Evolutionary conservation across 805 yeast genomes (phyloP).

Genomic region (Wickerhamiella musiphila): DNA sequence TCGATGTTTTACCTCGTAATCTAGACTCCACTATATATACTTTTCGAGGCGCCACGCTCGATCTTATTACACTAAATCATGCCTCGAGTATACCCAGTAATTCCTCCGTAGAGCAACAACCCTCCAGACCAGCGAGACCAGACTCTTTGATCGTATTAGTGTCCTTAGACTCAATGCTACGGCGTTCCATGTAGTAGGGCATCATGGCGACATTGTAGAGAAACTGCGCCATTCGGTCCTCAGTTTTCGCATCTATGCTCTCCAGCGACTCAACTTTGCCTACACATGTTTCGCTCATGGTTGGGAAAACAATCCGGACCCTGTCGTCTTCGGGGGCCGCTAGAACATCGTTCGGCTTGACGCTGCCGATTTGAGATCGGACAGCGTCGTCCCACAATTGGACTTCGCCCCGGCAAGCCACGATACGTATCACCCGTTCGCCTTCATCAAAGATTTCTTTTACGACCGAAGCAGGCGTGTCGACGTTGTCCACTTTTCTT

Average conservation of each 20-base stretch:
- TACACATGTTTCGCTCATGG: constrained; percentile 3
- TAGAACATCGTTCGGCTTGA: neutral
- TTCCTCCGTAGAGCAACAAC: too few relatives aligned
- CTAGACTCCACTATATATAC: too few relatives aligned
- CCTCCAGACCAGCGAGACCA: too few relatives aligned
- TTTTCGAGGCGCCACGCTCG: too few relatives aligned
- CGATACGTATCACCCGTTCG: constrained; percentile 2
- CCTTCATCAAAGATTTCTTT: constrained; percentile 3
- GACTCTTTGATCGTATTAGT: too few relatives aligned
- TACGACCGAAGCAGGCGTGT: constrained; percentile 3
- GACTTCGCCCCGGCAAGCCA: neutral
- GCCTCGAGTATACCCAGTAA: too few relatives aligned
- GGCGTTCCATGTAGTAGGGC: too few relatives aligned
- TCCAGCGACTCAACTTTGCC: constrained; percentile 2
- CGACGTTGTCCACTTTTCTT: neutral
- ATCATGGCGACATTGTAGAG: neutral
- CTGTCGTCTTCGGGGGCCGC: neutral
- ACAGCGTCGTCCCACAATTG: constrained; percentile 8
- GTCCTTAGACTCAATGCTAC: too few relatives aligned
- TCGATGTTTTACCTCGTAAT: too few relatives aligned
- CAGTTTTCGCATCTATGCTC: neutral
- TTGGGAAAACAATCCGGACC: constrained; percentile 1
- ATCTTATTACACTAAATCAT: too few relatives aligned
- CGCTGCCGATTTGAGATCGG: constrained; percentile 1
- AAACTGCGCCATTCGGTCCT: neutral